Conservation (phyloP, 1,139 yeast genomes). For the Sugiyamaella novakii region DNA sequence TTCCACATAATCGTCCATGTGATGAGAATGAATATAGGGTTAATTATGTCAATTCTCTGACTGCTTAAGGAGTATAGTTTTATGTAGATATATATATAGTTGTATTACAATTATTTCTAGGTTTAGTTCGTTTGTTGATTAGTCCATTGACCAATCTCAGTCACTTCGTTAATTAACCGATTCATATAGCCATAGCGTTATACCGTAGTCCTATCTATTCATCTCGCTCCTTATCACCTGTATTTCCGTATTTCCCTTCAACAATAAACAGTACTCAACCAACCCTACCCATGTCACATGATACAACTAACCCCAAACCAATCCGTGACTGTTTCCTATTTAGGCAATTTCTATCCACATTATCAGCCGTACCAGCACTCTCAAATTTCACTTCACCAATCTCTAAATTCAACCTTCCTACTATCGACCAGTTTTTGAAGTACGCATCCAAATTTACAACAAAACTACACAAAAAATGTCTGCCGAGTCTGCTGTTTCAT, state of each 20-base stretch:
- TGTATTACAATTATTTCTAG: no score
- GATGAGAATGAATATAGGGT: constrained; percentile 47
- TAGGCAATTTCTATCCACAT: constrained; percentile 5
- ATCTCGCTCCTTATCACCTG: no score
- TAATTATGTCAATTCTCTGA: constrained; percentile 43
- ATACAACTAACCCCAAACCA: background rate
- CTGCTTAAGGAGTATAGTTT: background rate
- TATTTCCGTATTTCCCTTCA: background rate
- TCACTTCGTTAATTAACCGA: no score
- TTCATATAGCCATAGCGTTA: no score
- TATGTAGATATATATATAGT: no score
- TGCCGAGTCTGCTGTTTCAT: constrained; percentile 45
- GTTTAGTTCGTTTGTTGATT: no score
- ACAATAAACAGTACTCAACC: background rate
- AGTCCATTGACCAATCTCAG: no score
- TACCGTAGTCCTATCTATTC: no score
- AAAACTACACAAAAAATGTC: constrained; percentile 31
- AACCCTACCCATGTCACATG: background rate
- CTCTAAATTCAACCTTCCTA: background rate
- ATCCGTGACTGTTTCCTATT: constrained; percentile 15
- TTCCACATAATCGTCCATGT: constrained; percentile 73
- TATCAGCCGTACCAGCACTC: constrained; percentile 8
- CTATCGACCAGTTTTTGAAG: no score
- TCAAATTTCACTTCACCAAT: constrained; percentile 15
- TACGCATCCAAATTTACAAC: constrained; percentile 6